Base-by-base conservation (phyloP, 75 land plant genomes). In the Selaginella moellendorffii region DNA sequence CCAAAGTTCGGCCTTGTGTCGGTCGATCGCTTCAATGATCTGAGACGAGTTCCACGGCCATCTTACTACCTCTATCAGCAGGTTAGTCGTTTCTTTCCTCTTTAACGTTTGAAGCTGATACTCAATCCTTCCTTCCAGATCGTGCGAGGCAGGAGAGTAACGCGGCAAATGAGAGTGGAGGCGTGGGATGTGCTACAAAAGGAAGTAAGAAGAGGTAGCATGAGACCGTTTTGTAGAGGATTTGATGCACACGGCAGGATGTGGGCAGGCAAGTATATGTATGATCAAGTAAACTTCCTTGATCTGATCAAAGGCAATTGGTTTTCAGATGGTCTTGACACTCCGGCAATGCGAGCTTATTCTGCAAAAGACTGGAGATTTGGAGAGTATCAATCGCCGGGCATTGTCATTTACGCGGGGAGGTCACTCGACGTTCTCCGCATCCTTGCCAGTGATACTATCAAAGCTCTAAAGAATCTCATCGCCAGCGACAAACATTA, bases 1-100 rank as follows among this genome's bases (percentile, higher is more conserved):
- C 76, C 76, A 61, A 73, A 68, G 60, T 73, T 73, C 54, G 76
- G 76, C 24, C 76, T 73, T 24, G 65, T 73, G 21, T 31, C 30
- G 53, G 76, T 68, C 5, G 76, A 73, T 24, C 46, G 76, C 19
- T 20, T 29, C 22, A 24, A 54, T 30, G 63, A 68, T 62, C 46
- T 73, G 2, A 73, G 65, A 21, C 76, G 76, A 21, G 5, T 26
- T 26, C 71, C 60, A 31, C 70, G 76, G 17, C 71, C 76, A 24
- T 73, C 76, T 26, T 73, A 61, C 71, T 68, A 62, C 61, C 31
- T 73, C n/a, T 73, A 68, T 29, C 64, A 73, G 30, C 30, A 73
- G 72, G 70, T 52, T 10, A 10, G 17, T 27, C 68, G 0, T 21
- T 63, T 8, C 2, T 14, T 9, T 2, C 10, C 64, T 23, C 8